Conservation (phyloP, 1,284 basidiomycete genomes). For the Cryptococcus neoformans region DNA sequence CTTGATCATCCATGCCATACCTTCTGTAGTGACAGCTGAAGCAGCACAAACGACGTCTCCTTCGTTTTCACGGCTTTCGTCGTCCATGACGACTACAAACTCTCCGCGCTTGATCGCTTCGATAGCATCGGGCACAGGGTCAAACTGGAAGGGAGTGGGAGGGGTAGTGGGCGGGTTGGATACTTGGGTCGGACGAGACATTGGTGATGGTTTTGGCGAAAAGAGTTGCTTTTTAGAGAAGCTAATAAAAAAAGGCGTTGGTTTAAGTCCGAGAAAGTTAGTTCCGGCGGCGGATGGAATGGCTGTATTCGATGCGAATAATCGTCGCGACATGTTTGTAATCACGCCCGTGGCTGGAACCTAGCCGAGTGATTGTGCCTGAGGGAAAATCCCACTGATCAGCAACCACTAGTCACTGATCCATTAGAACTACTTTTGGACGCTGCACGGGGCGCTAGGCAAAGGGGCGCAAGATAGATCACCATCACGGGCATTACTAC, state of each 20-base stretch:
- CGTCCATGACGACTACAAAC: slow-evolving; percentile 94
- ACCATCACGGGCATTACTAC: no score
- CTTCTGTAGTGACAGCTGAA: slow-evolving; percentile 77
- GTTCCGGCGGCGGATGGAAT: not conserved
- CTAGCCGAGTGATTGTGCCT: no score
- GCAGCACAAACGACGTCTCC: slow-evolving; percentile 89
- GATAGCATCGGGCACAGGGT: slow-evolving; percentile 74
- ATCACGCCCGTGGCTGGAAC: no score
- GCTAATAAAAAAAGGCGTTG: not conserved
- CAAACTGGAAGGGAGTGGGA: slow-evolving; percentile 69
- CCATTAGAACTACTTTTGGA: no score
- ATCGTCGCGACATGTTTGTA: not conserved
- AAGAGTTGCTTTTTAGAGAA: not conserved
- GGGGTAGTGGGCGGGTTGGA: slow-evolving; percentile 24
- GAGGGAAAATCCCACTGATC: no score
- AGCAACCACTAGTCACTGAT: no score
- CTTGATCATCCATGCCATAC: slow-evolving; percentile 99
- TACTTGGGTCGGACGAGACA: slow-evolving; percentile 33
- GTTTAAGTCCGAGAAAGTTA: not conserved
- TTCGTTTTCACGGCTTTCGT: slow-evolving; percentile 89
- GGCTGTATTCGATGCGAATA: not conserved
- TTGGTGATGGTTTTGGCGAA: slow-evolving; percentile 3
- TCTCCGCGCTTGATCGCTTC: slow-evolving; percentile 76
- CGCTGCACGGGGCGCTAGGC: no score
- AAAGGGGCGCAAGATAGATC: no score